phyloP scores from a whole-genome alignment of 805 yeast species.

The Saturnispora sanitii region DNA sequence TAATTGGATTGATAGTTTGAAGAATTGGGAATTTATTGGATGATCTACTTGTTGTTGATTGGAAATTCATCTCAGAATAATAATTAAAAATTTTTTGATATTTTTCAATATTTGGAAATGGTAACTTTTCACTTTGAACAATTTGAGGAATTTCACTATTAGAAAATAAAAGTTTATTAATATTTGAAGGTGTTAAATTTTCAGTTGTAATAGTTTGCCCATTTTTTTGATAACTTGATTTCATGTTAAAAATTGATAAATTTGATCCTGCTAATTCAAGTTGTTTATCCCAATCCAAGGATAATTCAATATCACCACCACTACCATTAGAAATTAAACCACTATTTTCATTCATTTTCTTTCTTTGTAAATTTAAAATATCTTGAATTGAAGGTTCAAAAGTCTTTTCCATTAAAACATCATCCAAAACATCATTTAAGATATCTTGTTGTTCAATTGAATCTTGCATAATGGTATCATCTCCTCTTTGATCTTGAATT shows the following conservation, averaged over 20 bases:
- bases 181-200: constrained; percentile 9
- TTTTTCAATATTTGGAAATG: not conserved
- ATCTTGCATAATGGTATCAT: constrained; percentile 29
- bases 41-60: not conserved
- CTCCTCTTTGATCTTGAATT: constrained; percentile 54
- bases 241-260: constrained; percentile 29
- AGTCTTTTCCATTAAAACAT: constrained; percentile 69
- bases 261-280: constrained; percentile 41
- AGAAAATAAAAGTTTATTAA: not conserved
- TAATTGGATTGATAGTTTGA: constrained; percentile 7
- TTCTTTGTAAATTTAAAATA: constrained; percentile 41
- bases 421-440: constrained; percentile 37
- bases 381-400: no score
- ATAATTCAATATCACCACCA: no score
- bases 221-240: constrained; percentile 11
- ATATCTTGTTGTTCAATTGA: constrained; percentile 20
- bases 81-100: not conserved
- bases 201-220: constrained; percentile 9
- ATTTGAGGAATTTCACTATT: not conserved
- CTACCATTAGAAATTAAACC: constrained; percentile 18
- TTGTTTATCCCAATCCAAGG: constrained; percentile 59
- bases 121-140: not conserved
- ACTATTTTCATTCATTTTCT: constrained; percentile 31
- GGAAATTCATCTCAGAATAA: not conserved
- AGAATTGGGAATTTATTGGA: constrained; percentile 2